Base-by-base conservation (phyloP, 1,284 basidiomycete genomes). In the Apiotrichum laibachii region DNA sequence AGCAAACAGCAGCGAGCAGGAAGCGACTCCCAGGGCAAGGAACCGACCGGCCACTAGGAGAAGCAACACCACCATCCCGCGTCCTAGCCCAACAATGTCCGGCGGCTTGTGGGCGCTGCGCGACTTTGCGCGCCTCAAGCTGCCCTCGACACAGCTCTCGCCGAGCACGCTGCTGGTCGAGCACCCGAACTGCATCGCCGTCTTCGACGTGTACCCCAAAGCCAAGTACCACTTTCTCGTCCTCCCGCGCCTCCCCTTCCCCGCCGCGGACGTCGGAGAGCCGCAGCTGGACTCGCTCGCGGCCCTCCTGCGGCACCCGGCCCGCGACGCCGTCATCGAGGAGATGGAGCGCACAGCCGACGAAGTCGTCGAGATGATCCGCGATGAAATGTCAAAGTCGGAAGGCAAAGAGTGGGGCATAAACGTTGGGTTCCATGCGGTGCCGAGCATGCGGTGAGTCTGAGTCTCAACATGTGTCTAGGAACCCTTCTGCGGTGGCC, bases 121-220 rank as follows among this genome's bases (percentile, higher is more conserved):
- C 53, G 76, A 79, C 18, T 89, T 89, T 67, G 89, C 88, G 0
- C 76, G 78, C 47, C 79, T 80, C 51, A 59, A 67, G 2, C 76
- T 82, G 51, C 86, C 86, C 1, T 65, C 79, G 26, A 7, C 26
- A 3, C 3, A 3, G 3, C 76, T 92, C 7, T 85, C 89, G 0
- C 67, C 82, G 0, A 83, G 85, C 0, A 71, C 88, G 33, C 81
- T 87, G 18, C 85, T 92, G 63, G 77, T 82, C n/a, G 80, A 85
- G 62, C 85, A 84, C 13, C 75, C 81, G 2, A 80, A 80, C 53
- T 85, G 86, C 1, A 68, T 93, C 44, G 88, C 88, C 4, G 83
- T 97, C 54, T 91, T 87, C 71, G 93, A 97, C 79, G 84, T 82
- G 19, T 96, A 83, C 72, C 90, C 90, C 9, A 97, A 97, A 65